Evolutionary conservation across 73 alveolate species (phyloP).

Genomic region (Effrenium voratum): DNA sequence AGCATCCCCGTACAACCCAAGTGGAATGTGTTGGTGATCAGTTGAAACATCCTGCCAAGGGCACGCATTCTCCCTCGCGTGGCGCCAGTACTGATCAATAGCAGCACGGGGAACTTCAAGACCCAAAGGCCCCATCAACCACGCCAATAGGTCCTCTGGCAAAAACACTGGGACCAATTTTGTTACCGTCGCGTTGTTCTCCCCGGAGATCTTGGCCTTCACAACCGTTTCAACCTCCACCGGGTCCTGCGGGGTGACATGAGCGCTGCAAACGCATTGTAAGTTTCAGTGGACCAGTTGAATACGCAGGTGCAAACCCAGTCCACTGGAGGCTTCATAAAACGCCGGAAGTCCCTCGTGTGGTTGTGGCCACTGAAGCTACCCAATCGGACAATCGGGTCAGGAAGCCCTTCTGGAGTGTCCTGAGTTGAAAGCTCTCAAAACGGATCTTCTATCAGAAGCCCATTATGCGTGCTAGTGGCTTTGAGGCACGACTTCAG

Average conservation of each 20-base stretch:
- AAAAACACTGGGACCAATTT: not conserved
- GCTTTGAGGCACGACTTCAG: slow-evolving; percentile 8
- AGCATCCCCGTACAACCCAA: not conserved
- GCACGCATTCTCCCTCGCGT: not conserved
- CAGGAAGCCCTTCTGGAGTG: slow-evolving; percentile 1
- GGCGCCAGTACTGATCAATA: not conserved
- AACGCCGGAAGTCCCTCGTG: slow-evolving; percentile 11
- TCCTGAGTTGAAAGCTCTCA: not conserved
- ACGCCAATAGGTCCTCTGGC: not conserved
- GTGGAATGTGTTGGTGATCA: not conserved
- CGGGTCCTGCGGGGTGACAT: not conserved
- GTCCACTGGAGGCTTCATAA: slow-evolving; percentile 46
- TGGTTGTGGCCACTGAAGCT: slow-evolving; percentile 7
- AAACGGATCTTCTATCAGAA: too few relatives aligned
- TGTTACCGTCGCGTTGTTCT: not conserved
- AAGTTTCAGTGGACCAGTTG: too few relatives aligned
- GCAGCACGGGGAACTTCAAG: not conserved
- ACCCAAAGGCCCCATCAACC: not conserved
- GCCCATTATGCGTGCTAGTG: not conserved
- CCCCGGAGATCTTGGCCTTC: not conserved
- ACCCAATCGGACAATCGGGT: not conserved
- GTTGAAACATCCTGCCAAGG: not conserved
- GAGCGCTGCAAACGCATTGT: not conserved
- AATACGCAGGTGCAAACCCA: too few relatives aligned
- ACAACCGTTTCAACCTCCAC: not conserved